phyloP scores from a whole-genome alignment of 805 yeast species.

The Starmerella vaccinii region DNA sequence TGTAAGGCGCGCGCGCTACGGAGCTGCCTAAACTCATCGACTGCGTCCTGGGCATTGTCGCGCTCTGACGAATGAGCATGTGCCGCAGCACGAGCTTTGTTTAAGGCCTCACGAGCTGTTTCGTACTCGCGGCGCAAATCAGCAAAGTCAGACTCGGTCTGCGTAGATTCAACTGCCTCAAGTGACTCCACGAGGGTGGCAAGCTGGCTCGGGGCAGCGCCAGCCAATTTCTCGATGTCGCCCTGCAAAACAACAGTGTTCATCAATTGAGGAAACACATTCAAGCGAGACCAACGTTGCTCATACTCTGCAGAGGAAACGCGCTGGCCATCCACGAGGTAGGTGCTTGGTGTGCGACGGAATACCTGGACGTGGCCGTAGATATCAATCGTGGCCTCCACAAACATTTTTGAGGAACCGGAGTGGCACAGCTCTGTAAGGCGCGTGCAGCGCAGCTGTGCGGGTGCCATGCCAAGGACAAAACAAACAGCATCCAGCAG shows the following conservation, averaged over 20 bases:
- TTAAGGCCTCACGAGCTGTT: slow-evolving; percentile 41
- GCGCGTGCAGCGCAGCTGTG: slow-evolving; percentile 63
- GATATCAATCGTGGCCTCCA: slow-evolving; percentile 14
- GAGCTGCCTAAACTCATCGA: slow-evolving; percentile 39
- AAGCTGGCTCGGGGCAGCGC: slow-evolving; percentile 70
- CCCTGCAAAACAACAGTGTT: slow-evolving; percentile 95
- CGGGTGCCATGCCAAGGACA: slow-evolving; percentile 73
- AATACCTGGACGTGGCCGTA: slow-evolving; percentile 6
- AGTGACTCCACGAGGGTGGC: slow-evolving; percentile 67
- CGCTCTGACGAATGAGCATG: slow-evolving; percentile 59
- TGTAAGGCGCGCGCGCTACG: slow-evolving; percentile 44
- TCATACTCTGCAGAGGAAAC: slow-evolving; percentile 41
- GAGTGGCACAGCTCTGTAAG: slow-evolving; percentile 65
- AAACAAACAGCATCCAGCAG: slow-evolving; percentile 96
- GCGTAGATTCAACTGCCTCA: slow-evolving; percentile 30
- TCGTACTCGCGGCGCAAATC: slow-evolving; percentile 56
- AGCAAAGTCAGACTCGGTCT: slow-evolving; percentile 65
- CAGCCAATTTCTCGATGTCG: slow-evolving; percentile 86
- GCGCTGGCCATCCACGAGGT: slow-evolving; percentile 13
- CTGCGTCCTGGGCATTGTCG: slow-evolving; percentile 60
- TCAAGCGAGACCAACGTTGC: slow-evolving; percentile 57
- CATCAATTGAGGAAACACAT: slow-evolving; percentile 76
- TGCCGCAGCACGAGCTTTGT: slow-evolving; percentile 53
- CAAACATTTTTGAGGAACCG: slow-evolving; percentile 8
- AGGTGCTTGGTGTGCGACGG: slow-evolving; percentile 17